These are phyloP conservation scores for Pelagophyceae sp. DNA, from an alignment of 352 stramenopile species.

Conservation along the genomic window DNA sequence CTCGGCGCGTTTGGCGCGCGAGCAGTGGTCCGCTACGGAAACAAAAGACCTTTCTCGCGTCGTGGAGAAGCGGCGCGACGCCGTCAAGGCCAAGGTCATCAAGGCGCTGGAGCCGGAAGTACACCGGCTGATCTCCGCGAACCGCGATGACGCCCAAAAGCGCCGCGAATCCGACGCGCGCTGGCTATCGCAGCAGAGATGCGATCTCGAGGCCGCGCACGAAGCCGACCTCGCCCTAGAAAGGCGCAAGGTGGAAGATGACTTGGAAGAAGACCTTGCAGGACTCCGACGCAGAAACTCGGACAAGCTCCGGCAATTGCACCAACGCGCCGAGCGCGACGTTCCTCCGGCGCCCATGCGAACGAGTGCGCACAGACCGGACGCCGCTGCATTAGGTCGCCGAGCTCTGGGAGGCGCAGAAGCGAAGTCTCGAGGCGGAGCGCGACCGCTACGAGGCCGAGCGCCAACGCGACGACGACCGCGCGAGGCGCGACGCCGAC, in stretches of 20 bases:
- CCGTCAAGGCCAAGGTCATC: constrained; percentile 15
- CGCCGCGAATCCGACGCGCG: background rate
- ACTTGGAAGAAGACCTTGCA: background rate
- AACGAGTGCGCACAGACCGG: too few relatives aligned
- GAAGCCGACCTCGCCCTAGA: background rate
- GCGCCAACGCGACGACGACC: background rate
- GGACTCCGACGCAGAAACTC: background rate
- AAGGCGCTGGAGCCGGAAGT: constrained; percentile 19
- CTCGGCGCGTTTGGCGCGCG: background rate
- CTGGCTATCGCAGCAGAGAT: background rate
- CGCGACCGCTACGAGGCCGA: background rate
- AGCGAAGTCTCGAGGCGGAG: background rate
- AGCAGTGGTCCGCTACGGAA: background rate
- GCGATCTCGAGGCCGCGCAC: background rate
- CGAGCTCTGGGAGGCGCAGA: constrained; percentile 8
- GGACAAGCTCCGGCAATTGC: background rate
- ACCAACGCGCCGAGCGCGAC: background rate
- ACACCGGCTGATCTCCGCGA: background rate
- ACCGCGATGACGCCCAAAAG: background rate
- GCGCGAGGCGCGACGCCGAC: background rate
- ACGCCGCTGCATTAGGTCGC: too few relatives aligned
- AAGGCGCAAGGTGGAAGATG: background rate
- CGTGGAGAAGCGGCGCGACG: constrained; percentile 4
- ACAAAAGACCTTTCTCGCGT: background rate
- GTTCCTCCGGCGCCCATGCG: background rate